These are phyloP conservation scores for Aureoboletus auriporus DNA, from an alignment of 768 basidiomycete species.

Conservation along the genomic window DNA sequence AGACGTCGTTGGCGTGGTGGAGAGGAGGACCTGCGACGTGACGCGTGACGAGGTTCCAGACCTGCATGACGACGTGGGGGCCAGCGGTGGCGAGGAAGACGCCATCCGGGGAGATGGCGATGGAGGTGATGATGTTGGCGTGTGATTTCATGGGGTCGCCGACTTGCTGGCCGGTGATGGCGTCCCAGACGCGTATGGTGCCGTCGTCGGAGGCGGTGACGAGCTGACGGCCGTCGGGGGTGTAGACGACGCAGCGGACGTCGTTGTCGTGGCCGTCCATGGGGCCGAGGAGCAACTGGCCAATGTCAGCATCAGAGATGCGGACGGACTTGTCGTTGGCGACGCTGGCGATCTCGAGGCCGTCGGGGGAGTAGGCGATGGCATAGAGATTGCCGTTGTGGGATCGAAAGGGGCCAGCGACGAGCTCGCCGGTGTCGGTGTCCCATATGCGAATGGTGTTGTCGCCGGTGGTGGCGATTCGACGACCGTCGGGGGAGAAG, in stretches of 20 bases:
- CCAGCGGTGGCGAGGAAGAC: conserved; percentile 31
- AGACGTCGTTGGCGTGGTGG: conserved; percentile 27
- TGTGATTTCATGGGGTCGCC: conserved; percentile 29
- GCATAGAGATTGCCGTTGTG: conserved; percentile 30
- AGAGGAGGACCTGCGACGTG: conserved; percentile 16
- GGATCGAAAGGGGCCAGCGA: conserved; percentile 26
- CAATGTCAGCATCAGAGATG: conserved; percentile 32
- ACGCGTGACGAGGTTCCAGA: conserved; percentile 27
- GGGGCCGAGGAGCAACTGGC: conserved; percentile 30
- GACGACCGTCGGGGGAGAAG: conserved; percentile 30
- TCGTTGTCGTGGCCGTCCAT: conserved; percentile 28
- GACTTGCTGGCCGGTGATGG: conserved; percentile 25
- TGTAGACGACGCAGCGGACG: conserved; percentile 30
- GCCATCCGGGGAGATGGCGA: conserved; percentile 30
- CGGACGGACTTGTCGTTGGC: conserved; percentile 30
- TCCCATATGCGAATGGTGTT: conserved; percentile 32
- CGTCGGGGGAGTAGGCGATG: conserved; percentile 36
- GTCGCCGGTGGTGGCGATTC: conserved; percentile 31
- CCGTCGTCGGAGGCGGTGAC: conserved; percentile 28
- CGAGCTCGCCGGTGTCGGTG: conserved; percentile 20
- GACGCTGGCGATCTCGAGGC: conserved; percentile 29
- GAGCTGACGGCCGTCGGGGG: conserved; percentile 24
- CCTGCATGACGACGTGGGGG: conserved; percentile 25
- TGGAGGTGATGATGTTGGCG: conserved; percentile 27
- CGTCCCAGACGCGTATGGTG: conserved; percentile 31